Base-by-base conservation (phyloP, 2,329 filamentous ascomycete species). In the Colletotrichum liriopes region DNA sequence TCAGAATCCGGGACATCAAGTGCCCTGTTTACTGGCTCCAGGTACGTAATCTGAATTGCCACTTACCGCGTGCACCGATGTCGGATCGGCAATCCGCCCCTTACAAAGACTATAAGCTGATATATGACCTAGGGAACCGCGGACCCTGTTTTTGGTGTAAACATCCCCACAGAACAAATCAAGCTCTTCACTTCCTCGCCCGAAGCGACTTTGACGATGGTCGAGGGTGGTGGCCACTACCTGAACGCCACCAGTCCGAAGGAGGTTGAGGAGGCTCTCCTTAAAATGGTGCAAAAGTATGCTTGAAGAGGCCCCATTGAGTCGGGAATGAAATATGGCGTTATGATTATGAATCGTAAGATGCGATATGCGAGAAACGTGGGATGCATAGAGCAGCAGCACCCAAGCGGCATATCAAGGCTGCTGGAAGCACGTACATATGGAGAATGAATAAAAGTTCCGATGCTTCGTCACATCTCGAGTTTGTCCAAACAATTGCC, bases 21-120 rank as follows among this genome's bases (percentile, higher is more conserved):
- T 89, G 86, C 67, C 87, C 87, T 2, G 85, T 89, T 11, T 82
- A 85, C 67, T 89, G 87, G 87, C 79, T 88, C 20, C 86, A 88
- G 77, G 86, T 87, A 73, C 75, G 81, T 78, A 7, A 49, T 26
- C 3, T 52, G 16, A 41, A 16, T 37, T 14, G 12, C 39, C 32
- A 14, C 39, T 11, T 8, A 23, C 29, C 4, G 6, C 20, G 9
- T 37, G 7, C 37, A 54, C 73, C 77, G 45, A 77, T 52, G 45
- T 18, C 12, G 5, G 18, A 11, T 18, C 29, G 5, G 8, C 52
- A 51, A 20, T 5, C 5, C 12, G 20, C 54, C 2, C 2, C 1
- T 23, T 39, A 14, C n/a, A 7, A 4, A 43, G 35, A 51, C 16
- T 52, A 16, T 29, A n/a, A 29, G 35, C 26, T 71, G 47, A 64